Evolutionary conservation across 2,329 filamentous ascomycete genomes (phyloP).

Genomic region (Diaporthe sp.): DNA sequence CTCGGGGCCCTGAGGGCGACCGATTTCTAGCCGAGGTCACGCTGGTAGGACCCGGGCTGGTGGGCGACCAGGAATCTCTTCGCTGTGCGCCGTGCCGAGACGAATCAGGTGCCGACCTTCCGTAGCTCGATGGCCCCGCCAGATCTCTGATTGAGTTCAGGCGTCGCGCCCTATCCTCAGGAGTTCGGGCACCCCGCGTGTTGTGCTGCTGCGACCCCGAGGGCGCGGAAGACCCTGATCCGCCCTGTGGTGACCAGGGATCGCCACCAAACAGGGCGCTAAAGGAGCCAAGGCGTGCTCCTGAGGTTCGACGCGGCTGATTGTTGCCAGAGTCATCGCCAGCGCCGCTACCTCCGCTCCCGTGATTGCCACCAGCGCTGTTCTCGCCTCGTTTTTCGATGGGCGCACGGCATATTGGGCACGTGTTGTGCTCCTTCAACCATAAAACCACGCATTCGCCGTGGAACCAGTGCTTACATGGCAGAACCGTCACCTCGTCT

Average conservation of each 20-base stretch:
- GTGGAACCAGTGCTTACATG: conserved; percentile 96
- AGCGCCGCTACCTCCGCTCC: conserved; percentile 9
- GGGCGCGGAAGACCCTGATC: conserved; percentile 11
- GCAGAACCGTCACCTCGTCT: conserved; percentile 81
- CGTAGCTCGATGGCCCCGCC: conserved; percentile 36
- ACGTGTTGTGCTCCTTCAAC: conserved; percentile 93
- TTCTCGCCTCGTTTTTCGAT: conserved; percentile 58
- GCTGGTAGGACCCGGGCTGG: conserved; percentile 36
- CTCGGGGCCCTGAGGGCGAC: conserved; percentile 32
- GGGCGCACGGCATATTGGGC: conserved; percentile 81
- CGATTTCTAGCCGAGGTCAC: conserved; percentile 37
- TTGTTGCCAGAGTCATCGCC: conserved; percentile 2
- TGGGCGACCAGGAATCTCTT: conserved; percentile 41
- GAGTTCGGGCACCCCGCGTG: conserved; percentile 35
- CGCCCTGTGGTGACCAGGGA: not conserved
- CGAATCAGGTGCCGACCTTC: conserved; percentile 2
- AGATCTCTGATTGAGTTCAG: conserved; percentile 47
- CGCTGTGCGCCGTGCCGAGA: conserved; percentile 27
- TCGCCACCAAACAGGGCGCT: conserved; percentile 8
- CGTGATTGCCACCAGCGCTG: conserved; percentile 24
- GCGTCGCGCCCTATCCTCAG: conserved; percentile 42
- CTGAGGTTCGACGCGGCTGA: conserved; percentile 11
- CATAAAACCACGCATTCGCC: conserved; percentile 84
- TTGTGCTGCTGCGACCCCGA: conserved; percentile 33
- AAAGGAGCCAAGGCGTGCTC: conserved; percentile 7